phyloP scores from a whole-genome alignment of 2,329 filamentous ascomycete genomes.

The Colletotrichum nymphaeae region DNA sequence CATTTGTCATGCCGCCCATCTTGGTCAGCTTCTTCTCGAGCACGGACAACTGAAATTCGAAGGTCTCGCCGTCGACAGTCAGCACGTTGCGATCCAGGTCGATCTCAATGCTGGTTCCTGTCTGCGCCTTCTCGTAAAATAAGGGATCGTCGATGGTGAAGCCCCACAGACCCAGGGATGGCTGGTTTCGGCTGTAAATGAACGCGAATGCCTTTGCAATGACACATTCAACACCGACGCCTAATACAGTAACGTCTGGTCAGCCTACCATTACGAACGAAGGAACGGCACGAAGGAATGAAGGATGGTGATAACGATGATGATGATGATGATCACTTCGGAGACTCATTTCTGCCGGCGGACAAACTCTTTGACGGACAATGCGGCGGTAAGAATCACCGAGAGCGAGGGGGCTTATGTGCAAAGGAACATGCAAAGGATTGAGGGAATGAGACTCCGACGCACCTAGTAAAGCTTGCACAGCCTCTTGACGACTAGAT shows the following conservation, averaged over 20 bases:
- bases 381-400: neutral
- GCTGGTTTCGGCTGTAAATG: conserved; percentile 58
- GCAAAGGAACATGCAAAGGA: neutral
- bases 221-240: conserved; percentile 52
- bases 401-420: neutral
- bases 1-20: conserved; percentile 50
- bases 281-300: neutral
- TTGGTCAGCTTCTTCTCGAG: conserved; percentile 53
- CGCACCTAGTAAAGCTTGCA: conserved; percentile 48
- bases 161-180: conserved; percentile 56
- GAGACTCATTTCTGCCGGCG: neutral
- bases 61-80: conserved; percentile 38
- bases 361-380: neutral
- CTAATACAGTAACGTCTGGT: neutral
- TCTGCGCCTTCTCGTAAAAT: conserved; percentile 52
- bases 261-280: neutral
- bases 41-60: conserved; percentile 49
- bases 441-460: neutral
- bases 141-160: conserved; percentile 51
- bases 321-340: neutral
- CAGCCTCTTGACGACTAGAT: conserved; percentile 57
- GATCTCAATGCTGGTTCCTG: conserved; percentile 48
- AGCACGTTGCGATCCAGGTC: conserved; percentile 41
- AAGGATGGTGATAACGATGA: neutral
- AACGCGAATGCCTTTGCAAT: conserved; percentile 58